Evolutionary conservation across 192 early-diverging fungal species (phyloP).

Genomic region (Fimicolochytrium jonesii): DNA sequence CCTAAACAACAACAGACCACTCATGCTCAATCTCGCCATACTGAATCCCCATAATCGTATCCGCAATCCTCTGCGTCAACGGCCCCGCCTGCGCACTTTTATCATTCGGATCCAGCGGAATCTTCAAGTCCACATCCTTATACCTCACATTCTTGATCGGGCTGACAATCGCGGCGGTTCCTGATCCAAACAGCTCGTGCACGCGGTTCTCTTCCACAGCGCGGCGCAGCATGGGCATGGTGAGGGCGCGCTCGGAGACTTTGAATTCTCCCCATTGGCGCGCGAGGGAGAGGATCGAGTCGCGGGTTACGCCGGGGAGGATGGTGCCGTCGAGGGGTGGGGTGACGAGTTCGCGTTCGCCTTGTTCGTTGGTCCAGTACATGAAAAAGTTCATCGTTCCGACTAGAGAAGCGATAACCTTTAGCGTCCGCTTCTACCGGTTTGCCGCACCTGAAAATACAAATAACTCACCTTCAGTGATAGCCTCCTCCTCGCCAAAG

Average conservation of each 20-base stretch:
- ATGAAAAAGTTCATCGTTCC: constrained; percentile 98
- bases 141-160: constrained; percentile 87
- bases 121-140: constrained; percentile 68
- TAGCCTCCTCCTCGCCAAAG: constrained; percentile 76
- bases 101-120: constrained; percentile 84
- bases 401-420: too few species aligned
- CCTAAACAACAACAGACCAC: constrained; percentile 83
- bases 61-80: constrained; percentile 73
- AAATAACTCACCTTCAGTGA: constrained; percentile 69
- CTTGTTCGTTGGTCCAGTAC: constrained; percentile 77
- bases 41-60: constrained; percentile 89
- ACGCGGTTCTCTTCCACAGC: constrained; percentile 75
- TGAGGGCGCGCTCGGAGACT: constrained; percentile 78
- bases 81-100: constrained; percentile 78
- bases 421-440: background rate
- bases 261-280: constrained; percentile 82
- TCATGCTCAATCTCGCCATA: constrained; percentile 81
- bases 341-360: constrained; percentile 81
- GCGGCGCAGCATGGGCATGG: constrained; percentile 71
- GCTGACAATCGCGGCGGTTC: constrained; percentile 91
- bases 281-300: constrained; percentile 79
- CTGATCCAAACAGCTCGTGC: constrained; percentile 91
- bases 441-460: background rate
- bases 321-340: constrained; percentile 93
- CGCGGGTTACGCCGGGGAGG: constrained; percentile 91